Evolutionary conservation across 495 filamentous ascomycete genomes (phyloP).

Genomic region (Penicillium paradoxum): DNA sequence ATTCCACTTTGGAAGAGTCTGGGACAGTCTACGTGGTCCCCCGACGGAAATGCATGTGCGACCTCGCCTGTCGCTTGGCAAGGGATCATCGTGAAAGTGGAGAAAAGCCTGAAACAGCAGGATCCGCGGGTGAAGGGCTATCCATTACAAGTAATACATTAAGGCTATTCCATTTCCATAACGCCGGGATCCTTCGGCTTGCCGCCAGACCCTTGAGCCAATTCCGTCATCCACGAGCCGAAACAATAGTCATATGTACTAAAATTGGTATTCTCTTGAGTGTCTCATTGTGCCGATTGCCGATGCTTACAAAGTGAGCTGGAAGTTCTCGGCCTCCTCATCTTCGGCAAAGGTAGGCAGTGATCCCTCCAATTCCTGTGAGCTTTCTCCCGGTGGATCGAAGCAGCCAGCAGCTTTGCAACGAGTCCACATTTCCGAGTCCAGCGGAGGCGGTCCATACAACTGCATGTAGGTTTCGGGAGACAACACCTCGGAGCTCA

Average conservation of each 20-base stretch:
- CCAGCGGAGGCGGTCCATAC: conserved; percentile 37
- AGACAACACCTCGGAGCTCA: conserved; percentile 27
- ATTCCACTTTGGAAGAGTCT: background rate
- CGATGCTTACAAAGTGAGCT: conserved; percentile 35
- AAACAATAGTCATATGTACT: conserved; percentile 11
- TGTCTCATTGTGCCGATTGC: background rate
- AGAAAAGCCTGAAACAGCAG: conserved; percentile 24
- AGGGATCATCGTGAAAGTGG: conserved; percentile 23
- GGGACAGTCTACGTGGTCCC: conserved; percentile 10
- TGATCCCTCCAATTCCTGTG: conserved; percentile 21
- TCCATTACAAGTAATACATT: conserved; percentile 4
- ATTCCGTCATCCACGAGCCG: background rate
- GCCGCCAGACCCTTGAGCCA: background rate
- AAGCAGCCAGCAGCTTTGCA: conserved; percentile 38
- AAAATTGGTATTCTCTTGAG: background rate
- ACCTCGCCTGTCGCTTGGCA: conserved; percentile 12
- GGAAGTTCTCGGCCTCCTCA: conserved; percentile 40
- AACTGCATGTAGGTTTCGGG: conserved; percentile 43
- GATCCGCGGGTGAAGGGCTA: conserved; percentile 16
- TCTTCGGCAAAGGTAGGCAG: conserved; percentile 38
- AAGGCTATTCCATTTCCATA: conserved; percentile 16
- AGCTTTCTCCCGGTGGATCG: conserved; percentile 24
- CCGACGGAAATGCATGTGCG: conserved; percentile 10
- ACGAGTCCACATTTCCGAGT: conserved; percentile 40
- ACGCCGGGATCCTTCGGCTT: conserved; percentile 16